Percentiles rank a stretch among this genome's conserved stretches.
phyloP scores from a whole-genome alignment of 2,329 filamentous ascomycete species.

The Colletotrichum sp. region DNA sequence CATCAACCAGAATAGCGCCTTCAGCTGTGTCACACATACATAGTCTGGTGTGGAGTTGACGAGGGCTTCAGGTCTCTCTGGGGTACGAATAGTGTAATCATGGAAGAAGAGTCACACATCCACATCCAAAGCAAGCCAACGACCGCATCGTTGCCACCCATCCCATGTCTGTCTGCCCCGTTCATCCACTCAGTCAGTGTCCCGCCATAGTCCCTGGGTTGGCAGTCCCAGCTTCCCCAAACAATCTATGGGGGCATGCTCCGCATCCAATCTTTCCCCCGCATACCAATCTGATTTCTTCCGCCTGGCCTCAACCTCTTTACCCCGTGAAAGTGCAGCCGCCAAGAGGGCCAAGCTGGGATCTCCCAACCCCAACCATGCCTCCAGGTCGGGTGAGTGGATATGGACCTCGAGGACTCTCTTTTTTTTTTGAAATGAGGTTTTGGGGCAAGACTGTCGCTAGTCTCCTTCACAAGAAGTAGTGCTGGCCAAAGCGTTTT shows the following conservation, averaged over 20 bases:
- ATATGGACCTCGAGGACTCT: not conserved
- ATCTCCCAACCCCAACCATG: not conserved
- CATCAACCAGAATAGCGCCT: not conserved
- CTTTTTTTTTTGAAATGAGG: not conserved
- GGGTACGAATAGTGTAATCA: not conserved
- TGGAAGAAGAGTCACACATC: not conserved
- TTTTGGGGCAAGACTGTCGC: not conserved
- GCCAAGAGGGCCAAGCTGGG: slow-evolving; percentile 12
- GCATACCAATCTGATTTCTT: slow-evolving; percentile 5
- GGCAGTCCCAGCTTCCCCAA: not conserved
- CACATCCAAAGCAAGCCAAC: not conserved
- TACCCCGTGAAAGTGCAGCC: not conserved
- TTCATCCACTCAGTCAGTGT: not conserved
- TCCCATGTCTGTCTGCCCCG: not conserved
- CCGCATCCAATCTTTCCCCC: slow-evolving; percentile 10
- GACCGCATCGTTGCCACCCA: not conserved
- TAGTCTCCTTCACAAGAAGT: not conserved
- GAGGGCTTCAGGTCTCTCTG: not conserved
- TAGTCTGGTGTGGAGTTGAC: not conserved
- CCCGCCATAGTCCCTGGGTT: not conserved
- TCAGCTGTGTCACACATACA: not conserved
- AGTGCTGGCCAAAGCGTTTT: not conserved
- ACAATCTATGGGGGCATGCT: not conserved
- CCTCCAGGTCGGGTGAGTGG: not conserved
- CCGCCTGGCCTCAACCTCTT: not conserved